Evolutionary conservation across 768 basidiomycete genomes (phyloP).

Genomic region (Tulasnella sp.): DNA sequence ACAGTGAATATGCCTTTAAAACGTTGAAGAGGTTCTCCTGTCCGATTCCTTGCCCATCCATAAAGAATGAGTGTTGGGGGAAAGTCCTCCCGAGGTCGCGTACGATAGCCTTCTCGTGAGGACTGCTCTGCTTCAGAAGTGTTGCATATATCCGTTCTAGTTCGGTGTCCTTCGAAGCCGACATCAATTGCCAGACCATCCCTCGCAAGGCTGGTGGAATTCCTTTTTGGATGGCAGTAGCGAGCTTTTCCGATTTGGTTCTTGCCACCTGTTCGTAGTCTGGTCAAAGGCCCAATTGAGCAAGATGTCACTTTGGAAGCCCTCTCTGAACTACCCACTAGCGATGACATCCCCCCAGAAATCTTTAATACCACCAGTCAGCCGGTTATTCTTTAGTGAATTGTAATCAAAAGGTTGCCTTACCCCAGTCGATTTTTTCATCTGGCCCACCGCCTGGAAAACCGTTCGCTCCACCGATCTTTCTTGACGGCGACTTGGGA

Average conservation of each 20-base stretch:
- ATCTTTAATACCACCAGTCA: constrained; percentile 45
- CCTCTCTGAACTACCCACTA: constrained; percentile 46
- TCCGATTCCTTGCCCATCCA: constrained; percentile 88
- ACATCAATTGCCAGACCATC: constrained; percentile 98
- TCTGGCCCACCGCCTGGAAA: constrained; percentile 35
- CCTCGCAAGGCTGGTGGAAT: constrained; percentile 84
- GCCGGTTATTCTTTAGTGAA: constrained; percentile 17
- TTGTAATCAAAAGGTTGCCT: constrained; percentile 33
- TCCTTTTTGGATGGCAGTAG: constrained; percentile 85
- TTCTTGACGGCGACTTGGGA: constrained; percentile 10
- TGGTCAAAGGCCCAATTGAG: constrained; percentile 35
- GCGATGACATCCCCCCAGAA: constrained; percentile 96
- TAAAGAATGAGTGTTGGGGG: constrained; percentile 95
- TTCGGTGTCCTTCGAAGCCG: constrained; percentile 83
- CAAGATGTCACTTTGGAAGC: not conserved
- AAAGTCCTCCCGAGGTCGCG: constrained; percentile 96
- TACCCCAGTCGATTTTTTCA: constrained; percentile 72
- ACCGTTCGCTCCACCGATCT: constrained; percentile 1
- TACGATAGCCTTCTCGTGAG: constrained; percentile 90
- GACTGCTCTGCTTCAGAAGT: constrained; percentile 69
- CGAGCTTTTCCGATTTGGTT: constrained; percentile 70
- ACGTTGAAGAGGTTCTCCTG: constrained; percentile 98
- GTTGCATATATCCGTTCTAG: constrained; percentile 79
- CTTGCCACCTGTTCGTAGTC: constrained; percentile 89
- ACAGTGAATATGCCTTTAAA: constrained; percentile 94